Evolutionary conservation across 169 alveolate species (phyloP), one percentile per base, ranked within the genome.

Genomic region (Cryptosporidium bovis): DNA sequence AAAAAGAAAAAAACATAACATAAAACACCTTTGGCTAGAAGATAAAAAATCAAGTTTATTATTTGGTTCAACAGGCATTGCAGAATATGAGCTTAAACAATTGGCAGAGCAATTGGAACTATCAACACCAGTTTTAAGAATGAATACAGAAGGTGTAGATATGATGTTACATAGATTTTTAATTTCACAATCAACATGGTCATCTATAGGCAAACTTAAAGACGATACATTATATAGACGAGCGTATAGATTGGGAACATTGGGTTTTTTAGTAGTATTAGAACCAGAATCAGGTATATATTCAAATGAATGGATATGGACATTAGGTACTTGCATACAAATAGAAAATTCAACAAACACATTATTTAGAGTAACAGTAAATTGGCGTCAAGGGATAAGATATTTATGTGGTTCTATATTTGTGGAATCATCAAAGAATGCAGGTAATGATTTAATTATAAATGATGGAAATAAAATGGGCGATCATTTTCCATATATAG

Each of bases 271-370:
- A 5, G 6, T 77, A 20, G 87, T 77, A 16, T 48, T 77, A 48
- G 87, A 77, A n/a, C 87, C 87, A 56, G 87, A 77, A 46, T 62
- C 87, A n/a, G 87, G 87, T 8, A 46, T 64, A 56, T 31, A 18
- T 44, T 64, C 87, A 34, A 77, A 77, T 60, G 87, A 77, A 36
- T 77, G 87, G 87, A 77, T 77, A 20, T 77, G 87, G 87, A 77
- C 87, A 36, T 27, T 77, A 20, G 87, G 87, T 40, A 77, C 87
- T 34, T 77, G 87, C 18, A 64, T 77, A 20, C 87, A 77, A 40
- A 77, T 77, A 20, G 87, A 77, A 24, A 77, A 77, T 62, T 53
- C 87, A 16, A 77, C 87, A 20, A 77, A 77, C 27, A 60, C 10
- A 16, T 56, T 62, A 8, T 77, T 77, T 48, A 77, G 87, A 44